A percentile compares a stretch with the other conserved stretches of the same genome.
These are phyloP conservation scores for Hyaloscypha bicolor DNA, from an alignment of 495 filamentous ascomycete genomes.

Conservation along the genomic window DNA sequence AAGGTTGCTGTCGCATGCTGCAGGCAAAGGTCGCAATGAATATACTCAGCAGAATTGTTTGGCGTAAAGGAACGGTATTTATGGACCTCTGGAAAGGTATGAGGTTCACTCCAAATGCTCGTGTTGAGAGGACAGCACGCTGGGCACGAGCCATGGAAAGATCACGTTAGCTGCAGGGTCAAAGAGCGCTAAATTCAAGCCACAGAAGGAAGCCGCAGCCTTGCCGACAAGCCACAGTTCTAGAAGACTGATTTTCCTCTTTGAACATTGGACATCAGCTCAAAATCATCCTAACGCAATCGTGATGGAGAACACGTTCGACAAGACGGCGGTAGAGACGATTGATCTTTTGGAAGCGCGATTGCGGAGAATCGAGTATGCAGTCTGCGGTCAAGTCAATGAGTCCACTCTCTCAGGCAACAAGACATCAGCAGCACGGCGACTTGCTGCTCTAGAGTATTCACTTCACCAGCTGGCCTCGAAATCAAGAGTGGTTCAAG, in stretches of 20 bases:
- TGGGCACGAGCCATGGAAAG: background rate
- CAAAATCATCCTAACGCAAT: constrained; percentile 12
- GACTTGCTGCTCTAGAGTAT: constrained; percentile 66
- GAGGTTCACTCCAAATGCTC: background rate
- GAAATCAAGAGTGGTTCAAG: constrained; percentile 48
- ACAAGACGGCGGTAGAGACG: constrained; percentile 59
- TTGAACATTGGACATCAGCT: background rate
- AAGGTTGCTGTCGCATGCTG: background rate
- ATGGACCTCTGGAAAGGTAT: background rate
- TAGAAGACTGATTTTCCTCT: background rate
- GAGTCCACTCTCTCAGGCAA: constrained; percentile 32
- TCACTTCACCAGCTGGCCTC: constrained; percentile 53
- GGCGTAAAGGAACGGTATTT: background rate
- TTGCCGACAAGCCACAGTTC: constrained; percentile 1
- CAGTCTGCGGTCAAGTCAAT: constrained; percentile 62
- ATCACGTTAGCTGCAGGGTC: background rate
- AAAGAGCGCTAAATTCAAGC: background rate
- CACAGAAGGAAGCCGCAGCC: constrained; percentile 2
- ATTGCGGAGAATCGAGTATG: constrained; percentile 71
- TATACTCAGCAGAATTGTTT: background rate
- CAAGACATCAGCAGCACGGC: constrained; percentile 46
- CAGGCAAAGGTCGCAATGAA: background rate
- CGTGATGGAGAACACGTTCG: constrained; percentile 49
- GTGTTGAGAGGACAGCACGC: background rate
- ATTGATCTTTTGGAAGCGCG: constrained; percentile 78